These are phyloP conservation scores for Senna siamea DNA, from an alignment of 306 rosid genomes.

Conservation along the genomic window DNA sequence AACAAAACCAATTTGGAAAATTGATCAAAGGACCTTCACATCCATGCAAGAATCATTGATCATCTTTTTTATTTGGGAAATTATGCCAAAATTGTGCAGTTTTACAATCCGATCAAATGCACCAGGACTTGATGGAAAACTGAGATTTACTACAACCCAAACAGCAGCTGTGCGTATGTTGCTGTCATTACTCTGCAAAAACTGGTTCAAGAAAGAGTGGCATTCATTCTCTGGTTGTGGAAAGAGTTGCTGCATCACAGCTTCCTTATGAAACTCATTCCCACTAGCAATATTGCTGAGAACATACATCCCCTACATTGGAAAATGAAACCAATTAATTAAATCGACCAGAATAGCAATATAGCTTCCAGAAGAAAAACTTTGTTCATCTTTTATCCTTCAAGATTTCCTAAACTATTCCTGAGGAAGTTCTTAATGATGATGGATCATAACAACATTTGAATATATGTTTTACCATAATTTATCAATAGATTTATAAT, in stretches of 20 bases:
- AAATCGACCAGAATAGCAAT: constrained; percentile 20
- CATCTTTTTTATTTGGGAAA: constrained; percentile 78
- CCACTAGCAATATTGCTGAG: constrained; percentile 80
- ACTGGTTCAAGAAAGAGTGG: constrained; percentile 59
- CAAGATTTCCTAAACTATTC: constrained; percentile 3
- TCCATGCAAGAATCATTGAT: constrained; percentile 74
- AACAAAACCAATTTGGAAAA: constrained; percentile 12
- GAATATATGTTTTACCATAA: neutral
- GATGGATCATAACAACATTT: constrained; percentile 19
- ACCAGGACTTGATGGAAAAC: constrained; percentile 67
- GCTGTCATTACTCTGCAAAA: constrained; percentile 65
- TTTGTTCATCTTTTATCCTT: constrained; percentile 12
- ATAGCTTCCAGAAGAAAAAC: neutral
- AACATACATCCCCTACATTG: constrained; percentile 73
- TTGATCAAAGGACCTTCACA: constrained; percentile 60
- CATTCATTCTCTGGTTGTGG: constrained; percentile 52
- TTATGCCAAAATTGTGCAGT: constrained; percentile 65
- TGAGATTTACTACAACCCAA: constrained; percentile 81
- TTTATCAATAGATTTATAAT: neutral
- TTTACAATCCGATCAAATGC: constrained; percentile 54
- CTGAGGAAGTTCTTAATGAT: neutral
- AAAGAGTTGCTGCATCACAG: constrained; percentile 65
- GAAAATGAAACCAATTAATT: constrained; percentile 6
- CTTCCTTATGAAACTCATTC: constrained; percentile 81
- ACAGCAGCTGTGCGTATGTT: constrained; percentile 63